Conservation (phyloP, 2,329 filamentous ascomycete species). For the Verticillium longisporum region DNA sequence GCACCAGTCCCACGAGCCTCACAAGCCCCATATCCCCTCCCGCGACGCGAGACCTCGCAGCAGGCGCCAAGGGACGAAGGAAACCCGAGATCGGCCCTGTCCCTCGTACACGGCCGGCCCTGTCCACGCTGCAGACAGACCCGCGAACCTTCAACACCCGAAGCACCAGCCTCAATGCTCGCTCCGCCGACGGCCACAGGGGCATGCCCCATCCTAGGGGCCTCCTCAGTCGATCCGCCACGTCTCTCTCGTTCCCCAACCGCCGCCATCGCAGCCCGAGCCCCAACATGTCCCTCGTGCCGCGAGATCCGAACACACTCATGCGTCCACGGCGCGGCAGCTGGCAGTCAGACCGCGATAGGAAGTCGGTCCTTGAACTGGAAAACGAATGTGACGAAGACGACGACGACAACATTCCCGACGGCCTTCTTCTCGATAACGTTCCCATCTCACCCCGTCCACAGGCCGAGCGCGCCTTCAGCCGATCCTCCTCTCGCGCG, state of each 20-base stretch:
- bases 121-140: conserved; percentile 38
- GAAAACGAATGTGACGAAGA: conserved; percentile 73
- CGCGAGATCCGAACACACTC: conserved; percentile 31
- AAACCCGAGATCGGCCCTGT: background rate
- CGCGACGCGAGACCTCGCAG: conserved; percentile 21
- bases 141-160: conserved; percentile 41
- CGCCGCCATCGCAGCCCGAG: conserved; percentile 45
- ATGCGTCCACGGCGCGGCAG: conserved; percentile 50
- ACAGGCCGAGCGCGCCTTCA: conserved; percentile 46
- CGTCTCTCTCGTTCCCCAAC: conserved; percentile 24
- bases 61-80: conserved; percentile 6
- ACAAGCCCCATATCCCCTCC: conserved; percentile 13
- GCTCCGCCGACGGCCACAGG: conserved; percentile 20
- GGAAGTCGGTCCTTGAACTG: conserved; percentile 63
- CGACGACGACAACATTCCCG: conserved; percentile 65
- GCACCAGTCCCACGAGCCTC: conserved; percentile 12
- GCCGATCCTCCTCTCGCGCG: conserved; percentile 44
- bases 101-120: conserved; percentile 29
- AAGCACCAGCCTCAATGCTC: conserved; percentile 36
- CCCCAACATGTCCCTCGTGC: conserved; percentile 37
- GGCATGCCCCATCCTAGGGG: conserved; percentile 12
- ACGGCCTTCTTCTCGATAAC: conserved; percentile 73
- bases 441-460: conserved; percentile 74
- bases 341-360: conserved; percentile 61
- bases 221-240: conserved; percentile 30